These are phyloP conservation scores for Syzygium syzygioides DNA, from an alignment of 441 rosid genomes.

Conservation along the genomic window DNA sequence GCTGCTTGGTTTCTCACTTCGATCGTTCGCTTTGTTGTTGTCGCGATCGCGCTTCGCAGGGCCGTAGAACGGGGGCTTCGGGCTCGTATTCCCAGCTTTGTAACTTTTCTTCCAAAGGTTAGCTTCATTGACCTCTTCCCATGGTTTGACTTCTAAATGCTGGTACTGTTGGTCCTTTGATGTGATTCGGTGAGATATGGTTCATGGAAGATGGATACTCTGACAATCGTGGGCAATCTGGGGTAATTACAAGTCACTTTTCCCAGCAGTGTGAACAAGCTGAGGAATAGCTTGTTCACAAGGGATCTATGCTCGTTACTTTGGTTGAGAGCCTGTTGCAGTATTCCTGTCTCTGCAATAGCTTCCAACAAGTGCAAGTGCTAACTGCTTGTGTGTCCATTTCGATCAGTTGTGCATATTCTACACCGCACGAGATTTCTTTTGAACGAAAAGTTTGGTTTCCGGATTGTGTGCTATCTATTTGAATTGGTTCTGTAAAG, in stretches of 20 bases:
- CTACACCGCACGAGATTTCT: neutral
- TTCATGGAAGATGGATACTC: neutral
- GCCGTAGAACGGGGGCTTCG: conserved; percentile 28
- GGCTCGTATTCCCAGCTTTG: conserved; percentile 45
- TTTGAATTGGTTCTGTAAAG: neutral
- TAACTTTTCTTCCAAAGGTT: conserved; percentile 69
- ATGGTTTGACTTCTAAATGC: neutral
- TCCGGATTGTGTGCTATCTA: neutral
- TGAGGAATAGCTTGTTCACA: neutral
- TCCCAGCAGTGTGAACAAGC: neutral
- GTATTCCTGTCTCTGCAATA: neutral
- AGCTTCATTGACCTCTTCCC: neutral
- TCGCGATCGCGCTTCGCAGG: conserved; percentile 29
- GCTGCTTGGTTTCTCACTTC: neutral
- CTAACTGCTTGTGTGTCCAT: neutral
- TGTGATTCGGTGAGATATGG: neutral
- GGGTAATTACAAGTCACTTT: neutral
- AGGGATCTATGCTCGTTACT: neutral
- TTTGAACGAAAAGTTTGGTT: neutral
- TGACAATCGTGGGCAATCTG: neutral
- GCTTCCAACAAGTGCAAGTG: neutral
- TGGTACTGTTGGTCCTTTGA: neutral
- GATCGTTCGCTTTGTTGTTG: neutral
- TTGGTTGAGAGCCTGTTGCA: neutral
- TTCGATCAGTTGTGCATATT: neutral